phyloP scores from a whole-genome alignment of 352 stramenopile genomes.

The Globisporangium heterothallicum region DNA sequence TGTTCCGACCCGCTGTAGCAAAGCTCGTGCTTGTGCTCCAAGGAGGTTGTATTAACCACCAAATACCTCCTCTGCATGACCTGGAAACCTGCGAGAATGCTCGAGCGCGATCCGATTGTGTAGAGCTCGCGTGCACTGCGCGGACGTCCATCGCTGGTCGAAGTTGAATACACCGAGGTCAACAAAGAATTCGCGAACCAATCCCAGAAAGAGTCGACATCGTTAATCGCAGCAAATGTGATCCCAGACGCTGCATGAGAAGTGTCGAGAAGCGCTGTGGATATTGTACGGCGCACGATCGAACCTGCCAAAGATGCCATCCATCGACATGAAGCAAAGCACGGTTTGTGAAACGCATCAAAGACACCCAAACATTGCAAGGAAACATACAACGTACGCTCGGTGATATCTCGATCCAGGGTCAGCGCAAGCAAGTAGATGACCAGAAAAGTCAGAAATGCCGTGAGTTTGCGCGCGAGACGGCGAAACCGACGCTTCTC shows the following conservation, averaged over 20 bases:
- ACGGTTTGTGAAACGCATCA: not conserved
- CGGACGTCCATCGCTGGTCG: conserved; percentile 17
- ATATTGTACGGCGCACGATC: conserved; percentile 37
- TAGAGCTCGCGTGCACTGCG: conserved; percentile 26
- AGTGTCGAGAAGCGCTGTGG: conserved; percentile 37
- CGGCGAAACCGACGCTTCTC: conserved; percentile 64
- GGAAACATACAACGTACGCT: conserved; percentile 28
- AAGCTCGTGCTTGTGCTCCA: conserved; percentile 25
- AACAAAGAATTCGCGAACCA: conserved; percentile 61
- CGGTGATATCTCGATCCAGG: conserved; percentile 57
- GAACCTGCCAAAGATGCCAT: conserved; percentile 30
- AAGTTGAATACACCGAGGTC: conserved; percentile 31
- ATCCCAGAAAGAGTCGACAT: conserved; percentile 41
- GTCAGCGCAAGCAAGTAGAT: conserved; percentile 54
- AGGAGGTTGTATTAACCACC: conserved; percentile 40
- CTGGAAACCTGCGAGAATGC: conserved; percentile 64
- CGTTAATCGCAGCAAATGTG: conserved; percentile 37
- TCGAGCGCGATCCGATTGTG: conserved; percentile 50
- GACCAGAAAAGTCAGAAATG: conserved; percentile 50
- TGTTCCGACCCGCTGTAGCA: conserved; percentile 42
- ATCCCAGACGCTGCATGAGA: conserved; percentile 29
- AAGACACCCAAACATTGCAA: not conserved
- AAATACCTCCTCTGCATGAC: conserved; percentile 46
- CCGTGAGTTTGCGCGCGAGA: conserved; percentile 47
- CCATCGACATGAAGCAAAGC: too few species aligned